phyloP scores from a whole-genome alignment of 2,329 filamentous ascomycete species.

The Fusarium sp. region DNA sequence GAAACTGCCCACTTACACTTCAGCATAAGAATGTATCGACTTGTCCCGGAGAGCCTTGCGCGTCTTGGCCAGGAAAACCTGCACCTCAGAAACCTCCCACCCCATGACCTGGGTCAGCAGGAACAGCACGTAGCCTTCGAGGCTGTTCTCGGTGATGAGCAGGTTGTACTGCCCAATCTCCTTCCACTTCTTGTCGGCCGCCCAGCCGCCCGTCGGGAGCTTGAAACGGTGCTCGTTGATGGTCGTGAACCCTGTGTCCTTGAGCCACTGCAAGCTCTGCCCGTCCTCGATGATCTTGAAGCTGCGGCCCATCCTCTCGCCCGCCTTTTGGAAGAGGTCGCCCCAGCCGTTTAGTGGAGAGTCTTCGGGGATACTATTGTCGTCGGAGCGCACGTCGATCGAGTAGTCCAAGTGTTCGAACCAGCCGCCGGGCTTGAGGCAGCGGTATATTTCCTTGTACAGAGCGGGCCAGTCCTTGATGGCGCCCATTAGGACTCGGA shows the following conservation, averaged over 20 bases:
- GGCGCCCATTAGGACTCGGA: conserved; percentile 65
- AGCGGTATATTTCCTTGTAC: conserved; percentile 61
- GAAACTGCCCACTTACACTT: conserved; percentile 31
- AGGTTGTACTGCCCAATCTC: conserved; percentile 46
- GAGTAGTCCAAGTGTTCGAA: conserved; percentile 47
- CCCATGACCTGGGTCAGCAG: neutral
- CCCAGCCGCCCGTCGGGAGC: conserved; percentile 40
- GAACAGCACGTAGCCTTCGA: neutral
- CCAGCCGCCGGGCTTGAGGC: conserved; percentile 66
- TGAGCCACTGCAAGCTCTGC: conserved; percentile 16
- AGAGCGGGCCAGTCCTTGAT: conserved; percentile 68
- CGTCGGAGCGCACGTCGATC: conserved; percentile 41
- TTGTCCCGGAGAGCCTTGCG: conserved; percentile 36
- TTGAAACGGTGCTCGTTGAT: conserved; percentile 41
- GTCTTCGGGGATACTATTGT: conserved; percentile 41
- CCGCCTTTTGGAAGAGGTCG: conserved; percentile 39
- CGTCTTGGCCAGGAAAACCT: conserved; percentile 42
- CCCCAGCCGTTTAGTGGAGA: conserved; percentile 42
- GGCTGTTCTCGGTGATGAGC: conserved; percentile 25
- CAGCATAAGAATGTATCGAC: conserved; percentile 39
- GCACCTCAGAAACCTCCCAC: conserved; percentile 11
- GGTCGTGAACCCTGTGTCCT: conserved; percentile 16
- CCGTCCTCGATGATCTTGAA: conserved; percentile 42
- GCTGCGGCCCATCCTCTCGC: conserved; percentile 44
- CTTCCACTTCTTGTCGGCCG: conserved; percentile 37